phyloP scores from a whole-genome alignment of 2,329 filamentous ascomycete species.

The Alternaria brassicicola region DNA sequence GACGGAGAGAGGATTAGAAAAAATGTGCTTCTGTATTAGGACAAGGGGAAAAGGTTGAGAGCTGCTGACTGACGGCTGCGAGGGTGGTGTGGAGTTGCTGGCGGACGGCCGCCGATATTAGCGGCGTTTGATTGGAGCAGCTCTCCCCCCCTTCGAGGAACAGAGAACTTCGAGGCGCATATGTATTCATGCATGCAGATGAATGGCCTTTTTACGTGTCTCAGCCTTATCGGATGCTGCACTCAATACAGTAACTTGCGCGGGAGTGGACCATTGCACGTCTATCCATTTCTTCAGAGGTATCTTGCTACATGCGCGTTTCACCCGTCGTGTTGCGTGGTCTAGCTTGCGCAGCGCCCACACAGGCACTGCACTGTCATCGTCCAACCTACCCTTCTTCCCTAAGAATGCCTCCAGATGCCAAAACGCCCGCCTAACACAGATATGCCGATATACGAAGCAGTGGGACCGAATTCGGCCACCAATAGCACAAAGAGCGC shows the following conservation, averaged over 20 bases:
- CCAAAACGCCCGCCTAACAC: slow-evolving; percentile 11
- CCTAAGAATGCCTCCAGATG: background rate
- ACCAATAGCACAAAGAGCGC: slow-evolving; percentile 9
- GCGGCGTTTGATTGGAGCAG: slow-evolving; percentile 4
- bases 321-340: background rate
- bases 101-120: slow-evolving; percentile 12
- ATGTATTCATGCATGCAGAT: slow-evolving; percentile 2
- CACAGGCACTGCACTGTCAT: background rate
- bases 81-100: slow-evolving; percentile 11
- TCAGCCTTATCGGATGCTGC: slow-evolving; percentile 1
- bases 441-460: slow-evolving; percentile 9
- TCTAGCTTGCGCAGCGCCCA: background rate
- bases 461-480: slow-evolving; percentile 8
- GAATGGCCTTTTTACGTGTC: slow-evolving; percentile 9
- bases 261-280: background rate
- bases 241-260: background rate
- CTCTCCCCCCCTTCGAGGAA: too few species aligned
- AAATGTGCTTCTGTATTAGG: slow-evolving; percentile 2
- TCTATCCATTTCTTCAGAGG: background rate
- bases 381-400: background rate
- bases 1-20: slow-evolving; percentile 14
- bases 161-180: background rate
- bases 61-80: background rate
- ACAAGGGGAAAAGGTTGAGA: slow-evolving; percentile 7
- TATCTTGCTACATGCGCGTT: background rate